A percentile compares a stretch with the other conserved stretches of the same genome.
Evolutionary conservation across 2,329 filamentous ascomycete species (phyloP).

Genomic region (Trichoderma koningii): DNA sequence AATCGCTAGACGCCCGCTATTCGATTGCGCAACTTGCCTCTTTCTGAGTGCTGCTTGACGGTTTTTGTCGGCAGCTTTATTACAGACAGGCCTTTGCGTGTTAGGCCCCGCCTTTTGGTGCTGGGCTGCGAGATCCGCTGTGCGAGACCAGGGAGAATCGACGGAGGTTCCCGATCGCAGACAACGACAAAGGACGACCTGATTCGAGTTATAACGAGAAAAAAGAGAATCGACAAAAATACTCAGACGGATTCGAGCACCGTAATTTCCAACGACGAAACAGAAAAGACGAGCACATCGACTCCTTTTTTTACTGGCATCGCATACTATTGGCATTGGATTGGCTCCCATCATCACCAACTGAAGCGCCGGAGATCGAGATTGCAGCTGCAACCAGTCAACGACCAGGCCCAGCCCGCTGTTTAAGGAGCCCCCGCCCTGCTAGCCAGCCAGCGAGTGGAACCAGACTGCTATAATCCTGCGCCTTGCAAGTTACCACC

Average conservation of each 20-base stretch:
- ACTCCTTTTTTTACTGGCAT: not conserved
- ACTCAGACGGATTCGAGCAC: not conserved
- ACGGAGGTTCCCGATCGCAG: too few relatives aligned
- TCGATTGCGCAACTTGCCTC: too few relatives aligned
- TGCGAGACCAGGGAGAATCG: too few relatives aligned
- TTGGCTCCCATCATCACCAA: not conserved
- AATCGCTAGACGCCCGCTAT: too few relatives aligned
- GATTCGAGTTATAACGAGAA: not conserved
- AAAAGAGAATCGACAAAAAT: not conserved
- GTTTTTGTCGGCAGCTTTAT: too few relatives aligned
- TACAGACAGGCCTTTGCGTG: too few relatives aligned
- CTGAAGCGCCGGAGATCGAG: constrained; percentile 11
- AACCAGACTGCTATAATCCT: constrained; percentile 15
- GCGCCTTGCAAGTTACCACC: constrained; percentile 8
- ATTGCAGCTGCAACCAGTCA: constrained; percentile 12
- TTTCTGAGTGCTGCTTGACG: too few relatives aligned
- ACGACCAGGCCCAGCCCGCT: constrained; percentile 15
- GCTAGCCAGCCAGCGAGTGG: constrained; percentile 16
- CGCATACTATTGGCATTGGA: not conserved
- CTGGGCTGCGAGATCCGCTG: not conserved
- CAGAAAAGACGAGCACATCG: not conserved
- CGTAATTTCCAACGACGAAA: not conserved
- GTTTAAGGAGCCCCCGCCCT: constrained; percentile 12
- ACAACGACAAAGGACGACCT: too few relatives aligned
- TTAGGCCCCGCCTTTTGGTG: not conserved